Conservation (phyloP, 805 yeast genomes). For the Yarrowia yakushimensis region DNA sequence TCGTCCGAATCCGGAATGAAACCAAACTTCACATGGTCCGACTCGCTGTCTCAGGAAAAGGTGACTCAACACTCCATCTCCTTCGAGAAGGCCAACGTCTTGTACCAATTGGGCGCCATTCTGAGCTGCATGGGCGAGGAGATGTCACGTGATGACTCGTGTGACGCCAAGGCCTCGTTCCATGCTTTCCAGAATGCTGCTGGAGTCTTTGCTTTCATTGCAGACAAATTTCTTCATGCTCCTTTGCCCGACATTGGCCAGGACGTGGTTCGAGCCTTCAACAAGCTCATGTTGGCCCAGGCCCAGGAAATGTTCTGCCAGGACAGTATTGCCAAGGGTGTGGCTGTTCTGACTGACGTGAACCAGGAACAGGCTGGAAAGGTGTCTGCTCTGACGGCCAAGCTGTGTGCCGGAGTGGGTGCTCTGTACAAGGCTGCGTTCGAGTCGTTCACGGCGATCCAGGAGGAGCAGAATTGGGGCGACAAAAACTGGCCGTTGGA, state of each 20-base stretch:
- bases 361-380: constrained; percentile 8
- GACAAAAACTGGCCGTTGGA: constrained; percentile 49
- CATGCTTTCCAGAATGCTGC: constrained; percentile 68
- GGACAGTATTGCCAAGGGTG: constrained; percentile 43
- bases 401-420: constrained; percentile 63
- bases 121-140: constrained; percentile 46
- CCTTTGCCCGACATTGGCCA: constrained; percentile 76
- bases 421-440: constrained; percentile 52
- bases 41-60: constrained; percentile 53
- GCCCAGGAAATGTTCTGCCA: constrained; percentile 73
- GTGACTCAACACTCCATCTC: constrained; percentile 74
- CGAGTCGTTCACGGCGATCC: constrained; percentile 40
- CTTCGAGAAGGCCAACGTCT: constrained; percentile 80
- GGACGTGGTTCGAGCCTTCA: constrained; percentile 61
- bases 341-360: constrained; percentile 1
- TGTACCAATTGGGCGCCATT: constrained; percentile 73
- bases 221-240: constrained; percentile 82
- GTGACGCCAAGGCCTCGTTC: constrained; percentile 56
- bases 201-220: constrained; percentile 67
- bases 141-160: constrained; percentile 31
- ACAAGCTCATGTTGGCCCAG: constrained; percentile 71
- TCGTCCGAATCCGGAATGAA: constrained; percentile 52
- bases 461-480: constrained; percentile 42
- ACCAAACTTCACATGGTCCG: constrained; percentile 71
- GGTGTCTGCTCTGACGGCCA: constrained; percentile 63